Base-by-base conservation (phyloP, 1,284 basidiomycete genomes). In the Ustilago nuda region DNA sequence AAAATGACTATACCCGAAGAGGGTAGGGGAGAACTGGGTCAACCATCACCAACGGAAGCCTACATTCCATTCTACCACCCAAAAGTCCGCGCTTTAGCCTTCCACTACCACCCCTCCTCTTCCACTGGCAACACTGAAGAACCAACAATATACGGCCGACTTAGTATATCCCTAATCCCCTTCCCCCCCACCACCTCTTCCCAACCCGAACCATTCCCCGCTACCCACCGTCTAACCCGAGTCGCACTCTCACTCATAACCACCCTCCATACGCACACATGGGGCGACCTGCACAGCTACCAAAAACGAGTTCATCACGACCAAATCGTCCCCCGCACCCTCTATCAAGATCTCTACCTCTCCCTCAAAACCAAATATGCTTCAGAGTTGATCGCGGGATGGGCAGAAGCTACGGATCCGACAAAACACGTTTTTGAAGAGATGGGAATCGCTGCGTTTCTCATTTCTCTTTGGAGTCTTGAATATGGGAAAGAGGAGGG, bases 331-430 rank as follows among this genome's bases (percentile, higher is more conserved):
- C 89, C 91, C 0, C 88, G 92, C 27, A 92, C 94, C 61, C 85
- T 87, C 4, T 98, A 95, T 81, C 95, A 97, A 79, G 95, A 98
- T 84, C 86, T 95, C 4, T 99, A 98, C 81, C 89, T 95, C 37
- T 79, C 90, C 1, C 91, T 98, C 89, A 91, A 95, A 63, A 92
- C 93, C 73, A 89, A 92, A 27, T 91, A 97, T 87, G 92, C 80
- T 0, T 13, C 56, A 5, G 37, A 58, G 1, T 61, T 85, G 3
- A 77, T 82, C 15, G 50, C 35, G 0, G 50, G 89, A 5, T 98
- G 95, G 91, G 88, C 89, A 52, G 94, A 95, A 78, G 89, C 88
- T 2, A 92, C 94, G 0, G 91, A 95, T 87, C 92, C 93, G 8
- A 83, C 91, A 57, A 93, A 95, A 86, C 93, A 95, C 86, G 92